Evolutionary conservation across 148 eudicot species (phyloP).

Genomic region (Silene conica): DNA sequence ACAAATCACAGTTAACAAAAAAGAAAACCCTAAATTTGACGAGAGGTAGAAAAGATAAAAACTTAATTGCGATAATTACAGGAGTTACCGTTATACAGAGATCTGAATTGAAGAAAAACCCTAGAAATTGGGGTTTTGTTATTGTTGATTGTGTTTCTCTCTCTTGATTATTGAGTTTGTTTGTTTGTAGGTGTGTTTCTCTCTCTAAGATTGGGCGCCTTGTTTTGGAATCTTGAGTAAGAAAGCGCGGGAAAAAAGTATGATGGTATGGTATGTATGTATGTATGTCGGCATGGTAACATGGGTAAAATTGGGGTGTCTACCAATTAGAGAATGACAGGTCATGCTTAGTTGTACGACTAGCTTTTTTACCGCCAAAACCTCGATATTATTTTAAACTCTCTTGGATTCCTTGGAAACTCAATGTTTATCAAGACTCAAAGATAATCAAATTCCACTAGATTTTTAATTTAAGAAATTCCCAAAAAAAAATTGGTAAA

Average conservation of each 20-base stretch:
- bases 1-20: no score
- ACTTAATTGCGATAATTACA: background rate
- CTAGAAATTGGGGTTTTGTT: background rate
- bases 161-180: background rate
- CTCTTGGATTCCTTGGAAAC: no score
- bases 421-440: no score
- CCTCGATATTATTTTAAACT: no score
- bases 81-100: constrained; percentile 5
- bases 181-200: background rate
- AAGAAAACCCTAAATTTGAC: background rate
- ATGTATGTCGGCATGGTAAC: no score
- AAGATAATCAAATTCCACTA: no score
- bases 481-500: no score
- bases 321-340: no score
- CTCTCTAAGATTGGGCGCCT: constrained; percentile 18
- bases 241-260: constrained; percentile 27
- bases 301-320: no score
- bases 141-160: background rate
- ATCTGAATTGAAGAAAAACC: constrained; percentile 4
- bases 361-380: no score
- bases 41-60: background rate
- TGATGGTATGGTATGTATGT: background rate
- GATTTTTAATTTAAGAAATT: no score
- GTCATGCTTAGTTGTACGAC: no score
- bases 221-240: constrained; percentile 24